Base-by-base conservation (phyloP, 2,329 filamentous ascomycete species). In the Colletotrichum agaves region DNA sequence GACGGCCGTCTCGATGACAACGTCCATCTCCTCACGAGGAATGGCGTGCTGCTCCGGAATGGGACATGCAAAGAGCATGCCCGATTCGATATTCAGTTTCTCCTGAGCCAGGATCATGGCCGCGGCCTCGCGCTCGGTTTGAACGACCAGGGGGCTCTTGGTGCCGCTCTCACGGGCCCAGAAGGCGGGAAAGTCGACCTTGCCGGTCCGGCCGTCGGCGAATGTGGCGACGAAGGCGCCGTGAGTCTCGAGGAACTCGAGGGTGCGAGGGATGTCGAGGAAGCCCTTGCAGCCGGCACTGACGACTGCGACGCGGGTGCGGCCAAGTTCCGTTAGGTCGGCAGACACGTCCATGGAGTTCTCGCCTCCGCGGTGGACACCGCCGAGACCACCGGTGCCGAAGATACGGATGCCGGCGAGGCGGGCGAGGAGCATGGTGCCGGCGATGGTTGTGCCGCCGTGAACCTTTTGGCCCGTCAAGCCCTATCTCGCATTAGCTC, bases 221-320 rank as follows among this genome's bases (percentile, higher is more conserved):
- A 98, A 99, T 2, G 96, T 98, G 3, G 90, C 92, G 1, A 98
- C 94, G 41, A 91, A 86, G 21, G 93, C 94, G 10, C 92, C 92
- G 75, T 91, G 88, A 0, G 88, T 90, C 77, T 91, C 89, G 19
- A 91, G 82, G 72, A 85, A 85, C 81, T 99, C 96, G 5, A 99
- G 84, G 0, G 96, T 99, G 59, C 93, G 87, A 2, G 92, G 90
- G 67, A 98, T 94, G 76, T 99, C 96, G 41, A 99, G 84, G 78
- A 99, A 98, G 70, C 95, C 96, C 81, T 99, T 99, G 81, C 93
- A 97, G 13, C 96, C 96, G 71, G 92, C 93, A 78, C 91, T 92
- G 59, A 99, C 84, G 2, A 99, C 94, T 27, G 94, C 91, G 59
- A 99, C 91, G 11, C 93, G 89, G 7, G 94, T 98, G 65, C 94